These are phyloP conservation scores for Rhizoclosmatium globosum DNA, from an alignment of 192 early-diverging fungal species.

Conservation along the genomic window DNA sequence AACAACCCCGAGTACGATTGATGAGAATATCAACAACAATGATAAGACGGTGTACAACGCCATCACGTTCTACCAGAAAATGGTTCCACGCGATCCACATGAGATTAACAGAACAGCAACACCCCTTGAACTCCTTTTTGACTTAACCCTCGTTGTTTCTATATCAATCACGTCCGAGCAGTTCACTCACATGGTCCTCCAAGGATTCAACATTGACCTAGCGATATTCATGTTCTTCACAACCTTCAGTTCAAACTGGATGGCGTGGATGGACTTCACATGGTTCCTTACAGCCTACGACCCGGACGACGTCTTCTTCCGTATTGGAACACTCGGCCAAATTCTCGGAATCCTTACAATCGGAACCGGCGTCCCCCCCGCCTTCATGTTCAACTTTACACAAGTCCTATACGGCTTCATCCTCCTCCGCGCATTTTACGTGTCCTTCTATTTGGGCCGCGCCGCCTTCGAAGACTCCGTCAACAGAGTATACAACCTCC, in stretches of 20 bases:
- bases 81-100: neutral
- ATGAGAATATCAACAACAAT: neutral
- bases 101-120: neutral
- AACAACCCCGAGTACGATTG: neutral
- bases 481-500: neutral
- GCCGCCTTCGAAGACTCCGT: neutral
- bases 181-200: neutral
- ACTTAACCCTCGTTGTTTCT: constrained; percentile 9
- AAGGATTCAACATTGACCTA: neutral
- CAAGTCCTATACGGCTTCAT: neutral
- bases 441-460: neutral
- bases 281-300: constrained; percentile 5
- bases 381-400: constrained; percentile 2
- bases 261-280: constrained; percentile 7
- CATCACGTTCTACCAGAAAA: neutral
- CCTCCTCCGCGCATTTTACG: neutral
- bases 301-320: constrained; percentile 7
- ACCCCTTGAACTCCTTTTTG: constrained; percentile 8
- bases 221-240: neutral
- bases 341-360: constrained; percentile 1
- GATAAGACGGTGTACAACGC: neutral
- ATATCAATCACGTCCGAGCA: neutral
- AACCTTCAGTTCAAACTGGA: neutral
- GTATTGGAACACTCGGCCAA: constrained; percentile 10
- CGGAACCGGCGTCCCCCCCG: neutral